phyloP scores from a whole-genome alignment of 352 stramenopile genomes.

The Globisporangium paroecandrum region DNA sequence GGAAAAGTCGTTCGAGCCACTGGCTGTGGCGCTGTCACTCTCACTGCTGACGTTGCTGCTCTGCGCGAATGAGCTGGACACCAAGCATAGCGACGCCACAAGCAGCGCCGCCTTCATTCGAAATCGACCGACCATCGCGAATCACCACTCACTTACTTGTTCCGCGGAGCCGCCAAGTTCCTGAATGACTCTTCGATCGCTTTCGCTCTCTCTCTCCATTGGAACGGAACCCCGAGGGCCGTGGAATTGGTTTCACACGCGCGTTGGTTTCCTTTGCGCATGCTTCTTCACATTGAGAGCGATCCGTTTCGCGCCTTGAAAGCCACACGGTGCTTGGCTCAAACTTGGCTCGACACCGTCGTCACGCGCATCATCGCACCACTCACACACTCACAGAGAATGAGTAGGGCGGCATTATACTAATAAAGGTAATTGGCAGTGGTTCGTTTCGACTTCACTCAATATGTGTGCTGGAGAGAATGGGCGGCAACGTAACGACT shows the following conservation, averaged over 20 bases:
- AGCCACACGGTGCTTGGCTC: neutral
- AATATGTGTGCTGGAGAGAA: neutral
- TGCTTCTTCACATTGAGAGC: neutral
- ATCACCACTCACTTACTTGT: neutral
- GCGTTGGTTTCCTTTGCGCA: slow-evolving; percentile 3
- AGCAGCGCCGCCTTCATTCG: slow-evolving; percentile 9
- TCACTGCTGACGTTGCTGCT: neutral
- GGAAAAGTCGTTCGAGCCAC: neutral
- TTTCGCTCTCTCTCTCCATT: neutral
- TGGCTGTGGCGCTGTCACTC: neutral
- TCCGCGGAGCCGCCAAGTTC: slow-evolving; percentile 5
- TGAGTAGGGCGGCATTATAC: neutral
- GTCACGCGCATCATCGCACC: neutral
- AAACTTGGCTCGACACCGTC: too few species aligned
- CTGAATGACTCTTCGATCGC: neutral
- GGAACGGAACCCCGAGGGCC: neutral
- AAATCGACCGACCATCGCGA: slow-evolving; percentile 8
- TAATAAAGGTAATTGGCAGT: neutral
- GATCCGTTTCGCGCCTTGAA: slow-evolving; percentile 3
- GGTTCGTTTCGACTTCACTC: neutral
- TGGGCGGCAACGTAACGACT: neutral
- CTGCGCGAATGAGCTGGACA: neutral
- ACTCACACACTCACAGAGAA: neutral
- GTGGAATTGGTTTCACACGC: neutral
- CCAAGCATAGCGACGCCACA: slow-evolving; percentile 4